Conservation (phyloP, 768 basidiomycete genomes). For the Ramaria sp. region DNA sequence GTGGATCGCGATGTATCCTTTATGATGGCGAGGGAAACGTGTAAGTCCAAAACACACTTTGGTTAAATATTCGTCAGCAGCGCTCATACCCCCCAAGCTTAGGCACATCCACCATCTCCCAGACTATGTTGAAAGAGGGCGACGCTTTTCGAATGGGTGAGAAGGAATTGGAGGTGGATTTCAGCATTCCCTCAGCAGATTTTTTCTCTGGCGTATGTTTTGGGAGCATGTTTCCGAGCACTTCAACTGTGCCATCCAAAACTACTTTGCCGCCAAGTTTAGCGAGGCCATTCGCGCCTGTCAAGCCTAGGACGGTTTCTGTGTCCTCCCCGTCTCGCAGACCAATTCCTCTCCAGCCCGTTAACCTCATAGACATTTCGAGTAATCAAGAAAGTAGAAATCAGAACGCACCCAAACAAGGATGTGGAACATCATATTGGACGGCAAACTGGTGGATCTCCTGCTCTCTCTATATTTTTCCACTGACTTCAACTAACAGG, state of each 20-base stretch:
- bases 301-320: background rate
- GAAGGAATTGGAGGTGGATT: slow-evolving; percentile 60
- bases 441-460: background rate
- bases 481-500: slow-evolving; percentile 6
- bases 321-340: background rate
- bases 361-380: background rate
- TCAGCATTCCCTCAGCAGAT: slow-evolving; percentile 39
- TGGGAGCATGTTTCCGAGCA: slow-evolving; percentile 23
- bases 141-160: slow-evolving; percentile 32
- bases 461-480: too few relatives aligned
- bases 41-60: slow-evolving; percentile 27
- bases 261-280: background rate
- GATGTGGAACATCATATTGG: background rate
- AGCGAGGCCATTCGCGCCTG: background rate
- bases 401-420: background rate
- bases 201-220: slow-evolving; percentile 61
- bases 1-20: slow-evolving; percentile 8
- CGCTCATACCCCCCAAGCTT: background rate
- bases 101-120: background rate
- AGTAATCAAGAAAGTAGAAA: background rate
- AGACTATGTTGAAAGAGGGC: slow-evolving; percentile 18
- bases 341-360: background rate
- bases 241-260: slow-evolving; percentile 13
- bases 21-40: slow-evolving; percentile 42
- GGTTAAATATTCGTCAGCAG: background rate